These are phyloP conservation scores for Aphelidium insulamus DNA, from an alignment of 371 early-diverging fungal species.

Conservation along the genomic window DNA sequence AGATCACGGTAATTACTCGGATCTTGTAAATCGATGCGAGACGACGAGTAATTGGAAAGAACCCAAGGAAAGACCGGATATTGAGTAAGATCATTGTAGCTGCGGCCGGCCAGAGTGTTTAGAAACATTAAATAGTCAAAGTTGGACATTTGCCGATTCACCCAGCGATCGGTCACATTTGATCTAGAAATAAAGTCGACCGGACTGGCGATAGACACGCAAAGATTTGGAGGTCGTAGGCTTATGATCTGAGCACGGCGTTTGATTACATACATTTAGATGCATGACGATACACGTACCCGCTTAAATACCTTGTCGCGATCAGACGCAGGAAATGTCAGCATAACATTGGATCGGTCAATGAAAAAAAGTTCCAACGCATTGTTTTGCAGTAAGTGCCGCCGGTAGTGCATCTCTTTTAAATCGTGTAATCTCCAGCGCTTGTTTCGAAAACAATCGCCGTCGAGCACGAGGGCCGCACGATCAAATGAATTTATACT, in stretches of 20 bases:
- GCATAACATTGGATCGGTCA: constrained; percentile 25
- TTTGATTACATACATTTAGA: too few relatives aligned
- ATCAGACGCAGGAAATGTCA: constrained; percentile 24
- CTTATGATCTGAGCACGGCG: too few relatives aligned
- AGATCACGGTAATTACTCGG: constrained; percentile 52
- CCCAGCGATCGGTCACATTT: constrained; percentile 37
- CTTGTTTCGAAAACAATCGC: constrained; percentile 19
- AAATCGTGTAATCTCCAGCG: constrained; percentile 24
- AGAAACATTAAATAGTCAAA: constrained; percentile 73
- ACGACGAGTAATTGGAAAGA: constrained; percentile 38
- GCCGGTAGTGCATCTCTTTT: constrained; percentile 24
- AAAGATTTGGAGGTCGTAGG: too few relatives aligned
- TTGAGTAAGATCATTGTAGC: constrained; percentile 37
- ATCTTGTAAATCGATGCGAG: constrained; percentile 35
- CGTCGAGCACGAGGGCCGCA: constrained; percentile 7
- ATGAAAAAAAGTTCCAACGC: constrained; percentile 41
- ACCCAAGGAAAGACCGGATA: constrained; percentile 57
- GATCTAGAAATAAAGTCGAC: constrained; percentile 7
- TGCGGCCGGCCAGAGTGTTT: constrained; percentile 58
- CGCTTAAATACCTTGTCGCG: constrained; percentile 1
- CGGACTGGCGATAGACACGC: constrained; percentile 10
- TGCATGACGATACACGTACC: constrained; percentile 14
- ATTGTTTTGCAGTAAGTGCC: constrained; percentile 27
- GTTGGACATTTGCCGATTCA: constrained; percentile 49
- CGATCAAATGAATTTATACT: constrained; percentile 6